Base-by-base conservation (phyloP, 208 protist species). In the Endotrypanum monterogeii region DNA sequence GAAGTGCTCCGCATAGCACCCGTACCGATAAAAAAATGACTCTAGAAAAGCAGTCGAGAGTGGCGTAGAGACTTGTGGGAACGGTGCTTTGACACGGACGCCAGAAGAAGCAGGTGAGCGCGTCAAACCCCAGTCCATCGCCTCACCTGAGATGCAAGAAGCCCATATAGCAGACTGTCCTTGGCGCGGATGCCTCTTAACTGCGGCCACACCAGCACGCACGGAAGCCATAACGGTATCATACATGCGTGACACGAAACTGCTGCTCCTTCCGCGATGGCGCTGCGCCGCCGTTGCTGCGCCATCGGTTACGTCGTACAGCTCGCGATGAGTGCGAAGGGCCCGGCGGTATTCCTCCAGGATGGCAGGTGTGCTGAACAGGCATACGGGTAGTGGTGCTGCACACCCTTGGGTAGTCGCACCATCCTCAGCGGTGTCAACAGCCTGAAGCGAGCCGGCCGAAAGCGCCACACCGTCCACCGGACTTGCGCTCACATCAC, bases 1-100 rank as follows among this genome's bases (percentile, higher is more conserved):
- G 20, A 97, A 80, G 65, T 95, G 90, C 37, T 88, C 74, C 11
- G 85, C 85, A 30, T 82, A 46, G 20, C 89, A 74, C 28, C 89
- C 92, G 56, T 85, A 48, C 35, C 37, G 57, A 35, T 77, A 79
- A 3, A 96, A 74, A 2, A 92, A 37, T 18, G 71, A 39, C 54
- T 79, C 50, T 1, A 80, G 54, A 14, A 66, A 81, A 7, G 51
- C 20, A 39, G 41, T 23, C 8, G n/a, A 3, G 35, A 9, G 48
- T n/a, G 35, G 63, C 9, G 44, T 11, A 54, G 57, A 51, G 48
- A 5, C 16, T 20, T 39, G 20, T 51, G 52, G 6, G 23, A 32
- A 30, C 32, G 54, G 74, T 18, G 67, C 58, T 32, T 56, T 51
- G 0, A 73, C 50, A 7, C 58, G 44, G 12, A 62, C 37, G 16